These are phyloP conservation scores for Backusella liffmaniae DNA, from an alignment of 192 early-diverging fungal species.

Conservation along the genomic window DNA sequence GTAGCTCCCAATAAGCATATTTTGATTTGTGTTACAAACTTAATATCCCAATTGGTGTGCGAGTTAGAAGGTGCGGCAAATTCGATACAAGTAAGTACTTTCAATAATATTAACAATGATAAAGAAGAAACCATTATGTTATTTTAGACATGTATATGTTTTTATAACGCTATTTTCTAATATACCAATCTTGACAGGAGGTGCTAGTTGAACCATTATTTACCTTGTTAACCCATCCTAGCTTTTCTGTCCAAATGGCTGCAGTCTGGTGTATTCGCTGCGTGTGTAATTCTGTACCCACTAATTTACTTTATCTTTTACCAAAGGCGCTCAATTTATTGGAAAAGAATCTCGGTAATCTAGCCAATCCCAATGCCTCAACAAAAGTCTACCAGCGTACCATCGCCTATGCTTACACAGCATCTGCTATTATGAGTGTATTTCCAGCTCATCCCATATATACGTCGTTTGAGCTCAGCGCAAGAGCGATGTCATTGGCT, in stretches of 20 bases:
- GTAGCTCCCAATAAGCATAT: conserved; percentile 54
- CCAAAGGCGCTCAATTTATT: conserved; percentile 63
- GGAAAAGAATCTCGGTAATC: conserved; percentile 66
- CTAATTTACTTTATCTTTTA: conserved; percentile 61
- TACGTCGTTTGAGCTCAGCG: conserved; percentile 75
- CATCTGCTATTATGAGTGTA: conserved; percentile 69
- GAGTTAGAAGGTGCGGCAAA: conserved; percentile 76
- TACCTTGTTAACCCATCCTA: conserved; percentile 64
- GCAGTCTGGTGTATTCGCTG: conserved; percentile 70
- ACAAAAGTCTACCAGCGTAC: conserved; percentile 48
- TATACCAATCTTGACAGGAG: conserved; percentile 37
- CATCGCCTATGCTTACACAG: conserved; percentile 60
- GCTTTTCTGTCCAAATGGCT: conserved; percentile 69
- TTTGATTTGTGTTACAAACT: conserved; percentile 69
- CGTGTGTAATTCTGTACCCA: conserved; percentile 64
- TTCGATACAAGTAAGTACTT: conserved; percentile 46
- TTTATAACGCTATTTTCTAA: background rate
- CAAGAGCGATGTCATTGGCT: conserved; percentile 75
- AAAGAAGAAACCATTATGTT: background rate
- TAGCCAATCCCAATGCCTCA: conserved; percentile 51
- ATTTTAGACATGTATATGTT: background rate
- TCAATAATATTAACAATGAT: background rate
- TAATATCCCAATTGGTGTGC: conserved; percentile 67
- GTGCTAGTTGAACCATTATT: conserved; percentile 68
- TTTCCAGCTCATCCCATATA: conserved; percentile 64